phyloP scores from a whole-genome alignment of 2,329 filamentous ascomycete species.

The Coniochaeta hoffmannii region DNA sequence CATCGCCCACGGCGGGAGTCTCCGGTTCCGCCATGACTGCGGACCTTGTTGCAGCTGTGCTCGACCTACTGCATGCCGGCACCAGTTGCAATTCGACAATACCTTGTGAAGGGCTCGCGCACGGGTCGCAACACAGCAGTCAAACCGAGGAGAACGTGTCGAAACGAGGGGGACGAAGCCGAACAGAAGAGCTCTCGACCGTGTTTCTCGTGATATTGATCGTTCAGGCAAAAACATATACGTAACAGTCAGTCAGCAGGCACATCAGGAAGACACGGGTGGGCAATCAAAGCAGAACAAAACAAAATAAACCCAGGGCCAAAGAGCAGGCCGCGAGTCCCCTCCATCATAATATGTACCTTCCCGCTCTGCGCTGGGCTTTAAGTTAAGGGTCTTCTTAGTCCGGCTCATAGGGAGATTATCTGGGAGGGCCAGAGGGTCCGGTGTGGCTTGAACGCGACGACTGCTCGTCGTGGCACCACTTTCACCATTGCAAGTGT shows the following conservation, averaged over 20 bases:
- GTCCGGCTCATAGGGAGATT: neutral
- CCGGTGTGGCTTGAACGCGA: neutral
- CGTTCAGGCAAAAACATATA: neutral
- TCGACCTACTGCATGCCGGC: neutral
- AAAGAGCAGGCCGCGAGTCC: neutral
- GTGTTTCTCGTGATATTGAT: neutral
- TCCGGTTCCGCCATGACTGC: conserved; percentile 16
- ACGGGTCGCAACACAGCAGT: neutral
- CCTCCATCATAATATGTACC: neutral
- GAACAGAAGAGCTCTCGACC: neutral
- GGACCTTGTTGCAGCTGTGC: neutral
- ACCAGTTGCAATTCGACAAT: neutral
- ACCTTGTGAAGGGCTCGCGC: neutral
- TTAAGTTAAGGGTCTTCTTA: conserved; percentile 1
- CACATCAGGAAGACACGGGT: neutral
- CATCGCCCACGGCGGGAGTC: conserved; percentile 26
- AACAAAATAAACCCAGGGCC: neutral
- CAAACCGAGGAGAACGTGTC: neutral
- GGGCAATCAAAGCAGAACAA: neutral
- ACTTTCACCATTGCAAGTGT: neutral
- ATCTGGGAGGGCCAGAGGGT: neutral
- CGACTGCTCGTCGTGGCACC: neutral
- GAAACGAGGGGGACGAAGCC: neutral
- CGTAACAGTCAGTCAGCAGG: neutral
- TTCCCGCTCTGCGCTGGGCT: neutral